A percentile compares a stretch with the other conserved stretches of the same genome.
phyloP scores from a whole-genome alignment of 2,329 filamentous ascomycete genomes.

The Tolypocladium tundrense region DNA sequence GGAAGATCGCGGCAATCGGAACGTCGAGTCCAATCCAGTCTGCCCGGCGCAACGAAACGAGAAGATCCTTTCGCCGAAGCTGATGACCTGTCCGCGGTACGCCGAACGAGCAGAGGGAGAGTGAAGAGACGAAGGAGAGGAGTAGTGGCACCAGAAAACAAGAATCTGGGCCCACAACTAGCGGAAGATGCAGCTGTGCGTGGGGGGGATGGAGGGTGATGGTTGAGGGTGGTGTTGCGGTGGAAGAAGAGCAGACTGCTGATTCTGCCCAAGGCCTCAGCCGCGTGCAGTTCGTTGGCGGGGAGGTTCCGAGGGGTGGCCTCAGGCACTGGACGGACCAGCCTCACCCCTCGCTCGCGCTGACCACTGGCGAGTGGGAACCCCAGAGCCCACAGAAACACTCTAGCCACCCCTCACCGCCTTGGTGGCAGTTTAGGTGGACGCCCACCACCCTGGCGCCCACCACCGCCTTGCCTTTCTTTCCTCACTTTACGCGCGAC shows the following conservation, averaged over 20 bases:
- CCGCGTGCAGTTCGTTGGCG: neutral
- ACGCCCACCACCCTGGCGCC: neutral
- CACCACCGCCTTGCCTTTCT: neutral
- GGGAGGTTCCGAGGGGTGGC: neutral
- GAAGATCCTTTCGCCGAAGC: neutral
- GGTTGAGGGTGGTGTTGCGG: neutral
- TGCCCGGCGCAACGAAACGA: neutral
- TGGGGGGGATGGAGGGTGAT: neutral
- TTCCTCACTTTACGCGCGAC: conserved; percentile 27
- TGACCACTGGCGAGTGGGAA: neutral
- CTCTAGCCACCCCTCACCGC: neutral
- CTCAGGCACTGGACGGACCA: neutral
- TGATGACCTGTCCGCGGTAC: neutral
- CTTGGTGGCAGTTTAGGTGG: neutral
- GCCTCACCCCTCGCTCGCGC: neutral
- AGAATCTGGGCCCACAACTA: neutral
- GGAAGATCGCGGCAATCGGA: neutral
- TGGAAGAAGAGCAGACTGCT: neutral
- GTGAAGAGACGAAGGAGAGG: neutral
- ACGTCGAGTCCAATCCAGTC: neutral
- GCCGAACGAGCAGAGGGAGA: neutral
- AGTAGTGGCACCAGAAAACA: neutral
- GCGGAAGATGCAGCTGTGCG: neutral
- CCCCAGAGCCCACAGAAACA: neutral
- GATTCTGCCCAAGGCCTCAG: neutral